A percentile compares a stretch with the other conserved stretches of the same genome.
phyloP scores from a whole-genome alignment of 176 grass and related monocot species.

The Poa pratensis region DNA sequence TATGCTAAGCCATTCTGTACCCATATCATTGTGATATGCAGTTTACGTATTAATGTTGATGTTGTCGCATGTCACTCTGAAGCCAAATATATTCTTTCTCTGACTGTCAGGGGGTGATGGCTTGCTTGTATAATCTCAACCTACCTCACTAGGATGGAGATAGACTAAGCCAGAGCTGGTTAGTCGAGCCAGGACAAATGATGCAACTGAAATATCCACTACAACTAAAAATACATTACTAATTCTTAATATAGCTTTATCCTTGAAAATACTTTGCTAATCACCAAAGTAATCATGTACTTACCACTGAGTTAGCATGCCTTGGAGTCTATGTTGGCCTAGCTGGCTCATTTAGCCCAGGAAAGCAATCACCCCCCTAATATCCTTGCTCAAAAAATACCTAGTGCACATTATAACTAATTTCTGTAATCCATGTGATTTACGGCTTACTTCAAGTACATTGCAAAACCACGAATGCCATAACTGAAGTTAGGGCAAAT shows the following conservation, averaged over 20 bases:
- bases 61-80: background rate
- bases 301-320: background rate
- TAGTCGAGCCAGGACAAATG: background rate
- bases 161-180: background rate
- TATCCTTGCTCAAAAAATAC: background rate
- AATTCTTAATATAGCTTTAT: background rate
- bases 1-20: background rate
- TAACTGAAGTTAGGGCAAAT: background rate
- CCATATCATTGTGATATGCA: background rate
- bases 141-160: background rate
- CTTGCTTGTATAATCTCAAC: constrained; percentile 1
- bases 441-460: background rate
- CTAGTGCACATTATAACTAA: background rate
- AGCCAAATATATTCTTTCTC: background rate
- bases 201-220: background rate
- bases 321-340: background rate
- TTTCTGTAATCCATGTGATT: background rate
- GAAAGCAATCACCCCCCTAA: background rate
- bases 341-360: background rate
- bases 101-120: constrained; percentile 8
- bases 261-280: background rate
- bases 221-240: background rate
- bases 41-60: background rate
- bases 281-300: background rate
- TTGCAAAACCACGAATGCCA: background rate